Base-by-base conservation (phyloP, 2,329 filamentous ascomycete genomes). In the Aschersonia sp. region DNA sequence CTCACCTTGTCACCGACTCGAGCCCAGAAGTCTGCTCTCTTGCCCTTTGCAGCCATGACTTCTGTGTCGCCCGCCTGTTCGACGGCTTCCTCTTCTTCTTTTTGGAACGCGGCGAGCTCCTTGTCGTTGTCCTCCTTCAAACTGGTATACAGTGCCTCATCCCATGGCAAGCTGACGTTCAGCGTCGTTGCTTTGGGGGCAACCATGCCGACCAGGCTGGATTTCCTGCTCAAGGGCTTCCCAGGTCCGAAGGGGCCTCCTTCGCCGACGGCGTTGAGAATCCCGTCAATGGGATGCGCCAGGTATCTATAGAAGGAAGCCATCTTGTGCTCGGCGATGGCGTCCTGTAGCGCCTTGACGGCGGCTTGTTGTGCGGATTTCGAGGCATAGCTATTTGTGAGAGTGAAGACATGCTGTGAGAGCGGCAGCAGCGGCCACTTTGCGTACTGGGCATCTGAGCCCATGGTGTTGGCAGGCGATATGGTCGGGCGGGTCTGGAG, bases 21-120 rank as follows among this genome's bases (percentile, higher is more conserved):
- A 51, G 94, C 90, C 77, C 87, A 96, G 66, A 95, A 94, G 66
- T 98, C 92, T 51, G 92, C 92, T 58, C 89, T 78, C 76, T 97
- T 97, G 56, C 89, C 89, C 67, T 85, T 81, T 55, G 89, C 92
- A 48, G 87, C 86, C 68, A 90, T 82, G 54, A 98, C 81, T 69
- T 98, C 92, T 10, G 87, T 96, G 60, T 98, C 92, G 48, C 92
- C 92, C 51, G 90, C 90, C 67, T 94, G 89, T 75, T 98, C 92
- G 41, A 85, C 83, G 8, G 92, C 92, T 63, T 98, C 89, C 52
- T 95, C 90, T 65, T 90, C 83, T 66, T 92, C 86, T 66, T 88
- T 88, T 68, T 89, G 81, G 58, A 85, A 79, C 46, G 70, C 75
- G 54, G 85, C 83, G 44, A 90, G 70, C 70, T 90, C 85, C 58